Conservation (phyloP, 768 basidiomycete genomes). For the Suillus luteus region DNA sequence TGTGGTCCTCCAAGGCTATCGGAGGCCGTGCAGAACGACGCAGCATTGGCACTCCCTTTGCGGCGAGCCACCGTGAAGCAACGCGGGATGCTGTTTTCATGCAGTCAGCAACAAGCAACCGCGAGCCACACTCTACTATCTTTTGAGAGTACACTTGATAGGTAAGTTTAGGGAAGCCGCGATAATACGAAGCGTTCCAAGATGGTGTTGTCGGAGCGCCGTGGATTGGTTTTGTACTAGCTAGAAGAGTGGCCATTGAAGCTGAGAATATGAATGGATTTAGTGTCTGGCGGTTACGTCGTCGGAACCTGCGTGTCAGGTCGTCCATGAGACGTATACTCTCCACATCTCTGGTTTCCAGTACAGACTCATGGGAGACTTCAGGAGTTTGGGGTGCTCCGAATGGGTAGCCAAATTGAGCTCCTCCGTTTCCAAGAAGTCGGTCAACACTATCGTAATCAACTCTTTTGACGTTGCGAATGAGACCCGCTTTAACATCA, state of each 20-base stretch:
- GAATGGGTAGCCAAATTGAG: slow-evolving; percentile 26
- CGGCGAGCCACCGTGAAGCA: slow-evolving; percentile 69
- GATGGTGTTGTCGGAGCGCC: slow-evolving; percentile 31
- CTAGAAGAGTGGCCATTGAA: slow-evolving; percentile 29
- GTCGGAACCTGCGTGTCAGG: slow-evolving; percentile 28
- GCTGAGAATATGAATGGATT: slow-evolving; percentile 30
- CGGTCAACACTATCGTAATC: slow-evolving; percentile 71
- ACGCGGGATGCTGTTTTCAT: slow-evolving; percentile 82
- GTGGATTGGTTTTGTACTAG: slow-evolving; percentile 32
- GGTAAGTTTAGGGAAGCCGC: slow-evolving; percentile 52
- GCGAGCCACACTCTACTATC: slow-evolving; percentile 42
- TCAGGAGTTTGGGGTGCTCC: slow-evolving; percentile 11
- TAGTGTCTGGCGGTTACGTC: slow-evolving; percentile 23
- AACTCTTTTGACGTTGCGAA: slow-evolving; percentile 65
- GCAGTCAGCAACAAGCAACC: slow-evolving; percentile 67
- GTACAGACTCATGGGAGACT: slow-evolving; percentile 3
- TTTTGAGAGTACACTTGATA: slow-evolving; percentile 44
- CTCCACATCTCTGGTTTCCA: slow-evolving; percentile 25
- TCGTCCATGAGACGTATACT: slow-evolving; percentile 35
- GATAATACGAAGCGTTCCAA: slow-evolving; percentile 34
- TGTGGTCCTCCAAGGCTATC: slow-evolving; percentile 31
- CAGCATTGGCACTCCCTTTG: slow-evolving; percentile 60
- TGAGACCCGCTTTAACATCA: slow-evolving; percentile 67
- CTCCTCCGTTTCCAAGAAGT: slow-evolving; percentile 37
- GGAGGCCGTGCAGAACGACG: slow-evolving; percentile 51